A percentile compares a stretch with the other conserved stretches of the same genome.
phyloP scores from a whole-genome alignment of 306 rosid genomes.

The Comarum palustre region DNA sequence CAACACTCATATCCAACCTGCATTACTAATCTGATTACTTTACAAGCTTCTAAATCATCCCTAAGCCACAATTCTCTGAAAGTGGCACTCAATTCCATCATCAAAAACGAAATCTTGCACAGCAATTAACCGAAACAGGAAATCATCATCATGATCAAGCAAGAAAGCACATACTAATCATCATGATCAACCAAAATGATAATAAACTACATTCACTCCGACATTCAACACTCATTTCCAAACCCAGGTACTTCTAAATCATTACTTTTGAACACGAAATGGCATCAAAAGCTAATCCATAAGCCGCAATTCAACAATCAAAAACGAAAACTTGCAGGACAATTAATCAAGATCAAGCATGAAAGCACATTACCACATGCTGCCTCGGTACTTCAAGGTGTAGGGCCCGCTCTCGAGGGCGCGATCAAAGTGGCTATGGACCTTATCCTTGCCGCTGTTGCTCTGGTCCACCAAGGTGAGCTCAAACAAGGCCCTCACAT shows the following conservation, averaged over 20 bases:
- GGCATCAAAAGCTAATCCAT: too few species aligned
- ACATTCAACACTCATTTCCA: too few species aligned
- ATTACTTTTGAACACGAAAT: too few species aligned
- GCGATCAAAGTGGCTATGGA: conserved; percentile 91
- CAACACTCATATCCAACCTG: neutral
- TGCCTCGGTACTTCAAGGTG: conserved; percentile 81
- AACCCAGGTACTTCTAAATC: too few species aligned
- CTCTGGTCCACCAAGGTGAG: conserved; percentile 73
- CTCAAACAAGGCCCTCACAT: conserved; percentile 83
- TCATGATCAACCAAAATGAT: too few species aligned
- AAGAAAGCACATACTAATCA: too few species aligned
- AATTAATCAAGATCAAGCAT: neutral
- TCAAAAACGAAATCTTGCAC: neutral
- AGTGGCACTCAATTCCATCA: neutral
- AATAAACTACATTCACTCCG: too few species aligned
- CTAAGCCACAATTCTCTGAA: conserved; percentile 19
- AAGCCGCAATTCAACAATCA: neutral
- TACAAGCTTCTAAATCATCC: conserved; percentile 10
- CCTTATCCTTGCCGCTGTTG: conserved; percentile 66
- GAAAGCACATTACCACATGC: conserved; percentile 88
- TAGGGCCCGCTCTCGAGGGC: conserved; percentile 91
- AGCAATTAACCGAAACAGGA: too few species aligned
- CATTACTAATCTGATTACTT: neutral
- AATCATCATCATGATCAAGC: neutral
- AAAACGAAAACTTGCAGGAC: neutral